These are phyloP conservation scores for Erythrophleum ivorense DNA, from an alignment of 331 rosid genomes.

Conservation along the genomic window DNA sequence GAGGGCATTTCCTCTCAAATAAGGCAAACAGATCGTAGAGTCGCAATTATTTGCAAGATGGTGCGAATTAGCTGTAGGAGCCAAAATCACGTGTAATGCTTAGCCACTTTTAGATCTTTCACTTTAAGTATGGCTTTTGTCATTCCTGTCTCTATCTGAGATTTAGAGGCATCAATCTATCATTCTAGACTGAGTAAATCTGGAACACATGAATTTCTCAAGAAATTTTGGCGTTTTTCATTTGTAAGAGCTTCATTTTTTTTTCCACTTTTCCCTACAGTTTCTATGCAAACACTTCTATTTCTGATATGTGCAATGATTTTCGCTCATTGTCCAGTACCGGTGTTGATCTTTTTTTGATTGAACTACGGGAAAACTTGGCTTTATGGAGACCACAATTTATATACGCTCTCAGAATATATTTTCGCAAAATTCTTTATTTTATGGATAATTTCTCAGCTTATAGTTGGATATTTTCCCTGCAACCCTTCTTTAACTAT, in stretches of 20 bases:
- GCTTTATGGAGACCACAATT: neutral
- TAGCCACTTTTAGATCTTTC: neutral
- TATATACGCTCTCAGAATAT: neutral
- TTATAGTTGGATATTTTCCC: neutral
- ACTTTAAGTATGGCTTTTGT: neutral
- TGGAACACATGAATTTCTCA: neutral
- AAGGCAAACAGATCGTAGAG: constrained; percentile 33
- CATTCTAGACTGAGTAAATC: neutral
- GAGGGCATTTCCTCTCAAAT: no score
- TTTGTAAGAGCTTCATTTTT: neutral
- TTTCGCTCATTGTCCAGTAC: neutral
- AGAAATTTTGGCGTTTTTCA: neutral
- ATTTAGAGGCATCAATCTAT: neutral
- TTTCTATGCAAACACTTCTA: neutral
- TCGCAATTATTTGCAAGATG: neutral
- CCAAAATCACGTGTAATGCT: neutral
- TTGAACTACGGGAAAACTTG: neutral
- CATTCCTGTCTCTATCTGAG: neutral
- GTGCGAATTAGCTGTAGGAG: neutral
- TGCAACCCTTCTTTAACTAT: neutral
- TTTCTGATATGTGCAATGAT: neutral
- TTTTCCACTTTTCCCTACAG: neutral
- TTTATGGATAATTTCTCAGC: no score
- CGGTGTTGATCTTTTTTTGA: neutral
- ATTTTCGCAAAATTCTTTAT: no score